Base-by-base conservation (phyloP, 2,329 filamentous ascomycete species). In the Beauveria varroae region DNA sequence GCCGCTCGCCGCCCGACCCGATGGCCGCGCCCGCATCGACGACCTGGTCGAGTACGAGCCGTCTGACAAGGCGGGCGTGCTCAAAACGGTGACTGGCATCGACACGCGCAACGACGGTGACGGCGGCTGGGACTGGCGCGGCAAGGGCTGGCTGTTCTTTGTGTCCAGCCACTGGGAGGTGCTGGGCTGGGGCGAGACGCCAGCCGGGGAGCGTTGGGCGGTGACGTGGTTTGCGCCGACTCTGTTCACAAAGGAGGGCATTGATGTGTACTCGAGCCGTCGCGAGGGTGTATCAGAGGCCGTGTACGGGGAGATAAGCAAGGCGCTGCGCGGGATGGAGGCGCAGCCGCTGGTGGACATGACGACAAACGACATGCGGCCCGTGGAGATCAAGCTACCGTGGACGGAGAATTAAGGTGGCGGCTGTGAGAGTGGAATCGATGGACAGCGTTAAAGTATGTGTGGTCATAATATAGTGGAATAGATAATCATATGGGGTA, bases 201-300 rank as follows among this genome's bases (percentile, higher is more conserved):
- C 70, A 40, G 66, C 74, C 24, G 71, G 67, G 53, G 82, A 85
- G 72, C 80, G 81, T 67, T 96, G 90, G 89, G 85, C 84, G 1
- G 89, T 96, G 16, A 96, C 90, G 5, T 93, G 88, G 80, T 96
- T 96, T 73, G 86, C 87, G 64, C 87, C 89, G 69, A 96, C 90
- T 26, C 67, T 93, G 50, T 96, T 96, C 67, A 95, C 91, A 7
- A 88, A 88, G 64, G 89, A 91, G 61, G 91, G 91, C 0, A 69
- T 96, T 34, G 91, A 96, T 74, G 74, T 96, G 10, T 95, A 93
- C 72, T 86, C 84, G 51, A 80, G 88, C 66, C 78, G 81, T 18
- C 80, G 75, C 57, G 81, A 80, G 64, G 88, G 89, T 0, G 65
- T 91, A 64, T 81, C 79, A 60, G 75, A 81, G 61, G 80, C 77